Conservation (phyloP, 2,329 filamentous ascomycete species). For the Hypoxylon rubiginosum region DNA sequence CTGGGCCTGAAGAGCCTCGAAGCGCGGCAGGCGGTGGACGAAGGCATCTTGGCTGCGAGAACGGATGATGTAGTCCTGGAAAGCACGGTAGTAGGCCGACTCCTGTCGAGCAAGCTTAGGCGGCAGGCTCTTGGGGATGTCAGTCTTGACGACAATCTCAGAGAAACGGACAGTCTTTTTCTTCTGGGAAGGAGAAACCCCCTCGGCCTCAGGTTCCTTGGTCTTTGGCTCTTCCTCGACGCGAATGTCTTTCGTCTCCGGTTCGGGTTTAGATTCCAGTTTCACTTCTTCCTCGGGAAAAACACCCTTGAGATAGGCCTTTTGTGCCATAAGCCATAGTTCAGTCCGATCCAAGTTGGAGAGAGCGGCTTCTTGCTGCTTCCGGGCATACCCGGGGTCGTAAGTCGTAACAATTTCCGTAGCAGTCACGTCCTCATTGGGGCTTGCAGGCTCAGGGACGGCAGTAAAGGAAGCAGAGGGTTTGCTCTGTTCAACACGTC, state of each 20-base stretch:
- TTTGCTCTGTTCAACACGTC: slow-evolving; percentile 47
- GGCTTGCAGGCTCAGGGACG: slow-evolving; percentile 56
- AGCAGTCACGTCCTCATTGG: slow-evolving; percentile 67
- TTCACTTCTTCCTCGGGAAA: slow-evolving; percentile 64
- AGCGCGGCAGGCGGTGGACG: slow-evolving; percentile 85
- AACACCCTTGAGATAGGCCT: slow-evolving; percentile 78
- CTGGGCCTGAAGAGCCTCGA: slow-evolving; percentile 88
- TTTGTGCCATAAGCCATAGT: slow-evolving; percentile 87
- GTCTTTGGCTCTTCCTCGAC: slow-evolving; percentile 51
- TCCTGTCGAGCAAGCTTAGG: slow-evolving; percentile 70
- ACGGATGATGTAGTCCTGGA: slow-evolving; percentile 78
- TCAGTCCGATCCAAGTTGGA: slow-evolving; percentile 88
- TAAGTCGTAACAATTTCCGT: slow-evolving; percentile 78
- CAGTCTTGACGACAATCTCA: slow-evolving; percentile 61
- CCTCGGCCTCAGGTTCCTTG: slow-evolving; percentile 47
- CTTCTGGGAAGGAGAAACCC: slow-evolving; percentile 50
- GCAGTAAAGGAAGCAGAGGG: slow-evolving; percentile 52
- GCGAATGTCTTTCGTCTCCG: slow-evolving; percentile 53
- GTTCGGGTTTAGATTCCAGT: slow-evolving; percentile 53
- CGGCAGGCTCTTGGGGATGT: slow-evolving; percentile 65
- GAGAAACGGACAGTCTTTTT: slow-evolving; percentile 86
- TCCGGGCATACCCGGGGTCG: slow-evolving; percentile 80
- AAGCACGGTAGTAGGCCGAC: slow-evolving; percentile 89
- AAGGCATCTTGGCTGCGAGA: slow-evolving; percentile 81
- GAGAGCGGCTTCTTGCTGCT: slow-evolving; percentile 77